Evolutionary conservation across 495 filamentous ascomycete genomes (phyloP), one percentile per base, ranked within the genome.

Genomic region (Aspergillus bridgeri): DNA sequence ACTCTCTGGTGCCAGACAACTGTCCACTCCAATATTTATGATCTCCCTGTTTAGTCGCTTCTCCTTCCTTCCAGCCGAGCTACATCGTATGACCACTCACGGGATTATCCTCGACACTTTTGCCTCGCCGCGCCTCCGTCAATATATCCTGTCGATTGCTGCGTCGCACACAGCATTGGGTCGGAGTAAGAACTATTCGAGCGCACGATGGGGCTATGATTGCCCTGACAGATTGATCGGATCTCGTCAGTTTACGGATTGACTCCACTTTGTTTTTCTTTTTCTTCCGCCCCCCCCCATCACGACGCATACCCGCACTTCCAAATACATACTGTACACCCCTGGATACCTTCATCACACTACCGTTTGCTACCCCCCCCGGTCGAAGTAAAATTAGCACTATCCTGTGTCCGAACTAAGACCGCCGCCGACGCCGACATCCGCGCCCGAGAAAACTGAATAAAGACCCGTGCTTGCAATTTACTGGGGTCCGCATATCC

Each of bases 81-180:
- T 8, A 15, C 45, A 46, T 57, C 57, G 50, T 56, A 60, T 60
- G 53, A 63, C 57, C 61, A 48, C 25, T 56, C 54, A 53, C 54
- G 46, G 48, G 1, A 1, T 38, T 38, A 13, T 9, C 33, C 33
- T 38, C 33, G 33, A 38, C 13, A 38, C 9, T 42, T 47, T 46
- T 51, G 27, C 52, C 56, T 51, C 54, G 45, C 49, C 59, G 43
- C 13, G 49, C 27, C 5, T 7, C 27, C 27, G 50, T 22, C 20
- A 23, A 38, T 38, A 38, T 38, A 38, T 38, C 33, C 33, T 9
- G 13, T 7, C 29, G 19, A 52, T 42, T 52, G 50, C 33, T 52
- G 23, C 29, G 50, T 42, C 50, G 24, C 33, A 53, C 50, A 51
- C 25, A n/a, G 23, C 15, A 48, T 52, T 18, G 19, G 22, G 44